These are phyloP conservation scores for Camellia granthamiana DNA, from an alignment of 148 eudicot genomes.

Conservation along the genomic window DNA sequence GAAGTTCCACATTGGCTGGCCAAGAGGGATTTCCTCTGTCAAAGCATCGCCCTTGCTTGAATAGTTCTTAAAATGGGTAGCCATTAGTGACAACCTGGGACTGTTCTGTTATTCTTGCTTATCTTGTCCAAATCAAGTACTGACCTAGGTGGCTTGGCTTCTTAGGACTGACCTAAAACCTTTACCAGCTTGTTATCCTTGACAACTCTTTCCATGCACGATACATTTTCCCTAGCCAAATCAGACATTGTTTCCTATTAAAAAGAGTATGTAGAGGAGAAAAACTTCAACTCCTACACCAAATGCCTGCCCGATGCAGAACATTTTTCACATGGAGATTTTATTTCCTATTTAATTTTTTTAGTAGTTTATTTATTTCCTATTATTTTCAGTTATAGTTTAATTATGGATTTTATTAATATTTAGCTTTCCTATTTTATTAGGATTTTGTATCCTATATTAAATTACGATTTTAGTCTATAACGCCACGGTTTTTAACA, in stretches of 20 bases:
- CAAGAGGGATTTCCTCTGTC: not conserved
- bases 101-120: not conserved
- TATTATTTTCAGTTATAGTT: too few relatives aligned
- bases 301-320: too few relatives aligned
- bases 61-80: not conserved
- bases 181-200: not conserved
- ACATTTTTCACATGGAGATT: too few relatives aligned
- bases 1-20: not conserved
- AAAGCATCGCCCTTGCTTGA: not conserved
- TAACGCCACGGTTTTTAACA: too few relatives aligned
- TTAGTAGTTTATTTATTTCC: too few relatives aligned
- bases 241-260: not conserved
- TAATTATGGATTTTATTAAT: too few relatives aligned
- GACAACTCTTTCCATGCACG: not conserved
- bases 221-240: not conserved
- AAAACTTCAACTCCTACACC: too few relatives aligned
- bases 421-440: too few relatives aligned
- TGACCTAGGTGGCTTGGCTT: constrained; percentile 5
- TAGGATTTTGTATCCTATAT: too few relatives aligned
- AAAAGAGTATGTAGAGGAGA: too few relatives aligned
- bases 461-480: too few relatives aligned
- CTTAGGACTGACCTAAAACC: not conserved
- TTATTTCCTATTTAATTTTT: too few relatives aligned
- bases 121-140: not conserved
- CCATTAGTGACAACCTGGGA: not conserved